Conservation (phyloP, 2,329 filamentous ascomycete species). For the Pezizomycotina sp. region DNA sequence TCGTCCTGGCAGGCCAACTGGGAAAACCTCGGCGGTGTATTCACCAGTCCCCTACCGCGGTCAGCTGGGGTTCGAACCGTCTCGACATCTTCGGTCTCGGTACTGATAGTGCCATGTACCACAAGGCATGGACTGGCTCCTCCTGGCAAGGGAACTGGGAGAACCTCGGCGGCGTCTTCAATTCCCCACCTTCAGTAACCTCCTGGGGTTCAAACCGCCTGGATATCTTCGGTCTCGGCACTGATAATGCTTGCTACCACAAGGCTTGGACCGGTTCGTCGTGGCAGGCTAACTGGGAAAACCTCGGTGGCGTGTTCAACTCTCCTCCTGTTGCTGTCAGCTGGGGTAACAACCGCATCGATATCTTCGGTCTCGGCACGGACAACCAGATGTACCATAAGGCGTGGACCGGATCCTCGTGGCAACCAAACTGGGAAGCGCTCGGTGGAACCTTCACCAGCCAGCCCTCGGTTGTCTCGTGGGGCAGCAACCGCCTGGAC, state of each 20-base stretch:
- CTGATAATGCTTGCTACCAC: conserved; percentile 26
- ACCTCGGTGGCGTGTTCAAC: conserved; percentile 23
- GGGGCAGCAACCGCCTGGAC: too few relatives aligned
- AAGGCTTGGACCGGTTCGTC: conserved; percentile 25
- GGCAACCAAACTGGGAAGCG: too few relatives aligned
- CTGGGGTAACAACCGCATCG: conserved; percentile 22
- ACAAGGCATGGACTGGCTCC: conserved; percentile 13
- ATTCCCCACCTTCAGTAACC: conserved; percentile 24
- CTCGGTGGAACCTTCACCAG: conserved; percentile 17
- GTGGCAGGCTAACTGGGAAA: too few relatives aligned
- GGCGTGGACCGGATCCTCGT: conserved; percentile 14
- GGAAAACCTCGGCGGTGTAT: conserved; percentile 20
- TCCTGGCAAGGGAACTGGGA: conserved; percentile 25
- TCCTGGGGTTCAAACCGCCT: conserved; percentile 25
- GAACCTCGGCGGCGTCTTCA: conserved; percentile 26
- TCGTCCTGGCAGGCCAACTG: conserved; percentile 20
- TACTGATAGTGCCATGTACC: conserved; percentile 20
- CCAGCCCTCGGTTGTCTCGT: conserved; percentile 22
- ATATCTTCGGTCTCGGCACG: conserved; percentile 24
- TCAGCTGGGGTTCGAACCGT: conserved; percentile 18
- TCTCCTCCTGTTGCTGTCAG: conserved; percentile 24
- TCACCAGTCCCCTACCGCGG: conserved; percentile 17
- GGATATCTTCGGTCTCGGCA: conserved; percentile 26
- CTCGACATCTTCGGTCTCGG: conserved; percentile 21
- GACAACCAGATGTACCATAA: conserved; percentile 22